phyloP scores from a whole-genome alignment of 306 rosid species.

The Astragalus membranaceus region DNA sequence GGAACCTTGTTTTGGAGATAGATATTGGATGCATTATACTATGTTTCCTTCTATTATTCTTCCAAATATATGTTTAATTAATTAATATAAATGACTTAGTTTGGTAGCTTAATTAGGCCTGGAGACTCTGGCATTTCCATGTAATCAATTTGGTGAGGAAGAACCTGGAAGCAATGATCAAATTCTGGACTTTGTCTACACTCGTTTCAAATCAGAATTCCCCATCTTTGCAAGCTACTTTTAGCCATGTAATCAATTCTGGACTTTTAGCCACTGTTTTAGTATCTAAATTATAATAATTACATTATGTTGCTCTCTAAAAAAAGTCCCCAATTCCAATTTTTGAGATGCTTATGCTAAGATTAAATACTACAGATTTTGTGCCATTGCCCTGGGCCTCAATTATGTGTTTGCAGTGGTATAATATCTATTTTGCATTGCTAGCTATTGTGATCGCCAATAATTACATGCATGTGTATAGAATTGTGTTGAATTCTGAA shows the following conservation, averaged over 20 bases:
- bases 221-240: constrained; percentile 77
- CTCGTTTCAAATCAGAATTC: constrained; percentile 79
- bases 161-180: constrained; percentile 86
- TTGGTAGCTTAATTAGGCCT: constrained; percentile 41
- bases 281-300: not conserved
- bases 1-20: not conserved
- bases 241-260: too few species aligned
- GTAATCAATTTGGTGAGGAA: constrained; percentile 78
- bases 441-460: too few species aligned
- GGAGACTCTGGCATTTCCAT: constrained; percentile 82
- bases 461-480: too few species aligned
- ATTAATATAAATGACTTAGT: not conserved
- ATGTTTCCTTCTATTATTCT: constrained; percentile 1
- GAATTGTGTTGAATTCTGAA: constrained; percentile 1
- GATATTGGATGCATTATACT: not conserved
- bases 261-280: not conserved
- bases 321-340: too few species aligned
- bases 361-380: not conserved
- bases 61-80: not conserved
- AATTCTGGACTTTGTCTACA: constrained; percentile 74
- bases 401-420: not conserved
- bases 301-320: too few species aligned
- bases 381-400: not conserved
- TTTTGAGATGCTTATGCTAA: not conserved
- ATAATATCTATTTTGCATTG: not conserved